Evolutionary conservation across 257 asterid species (phyloP).

Genomic region (Solanum sitiens): DNA sequence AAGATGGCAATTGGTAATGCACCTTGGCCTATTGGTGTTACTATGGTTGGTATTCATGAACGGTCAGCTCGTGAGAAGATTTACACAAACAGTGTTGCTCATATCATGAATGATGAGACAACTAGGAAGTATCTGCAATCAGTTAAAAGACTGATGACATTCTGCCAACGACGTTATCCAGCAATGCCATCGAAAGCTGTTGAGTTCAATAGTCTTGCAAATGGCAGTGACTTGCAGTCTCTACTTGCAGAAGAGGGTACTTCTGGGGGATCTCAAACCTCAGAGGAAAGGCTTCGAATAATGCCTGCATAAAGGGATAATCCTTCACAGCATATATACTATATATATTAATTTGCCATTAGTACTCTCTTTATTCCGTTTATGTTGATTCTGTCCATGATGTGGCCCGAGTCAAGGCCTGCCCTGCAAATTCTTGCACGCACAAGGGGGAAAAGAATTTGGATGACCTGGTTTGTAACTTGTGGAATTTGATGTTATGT

Average conservation of each 20-base stretch:
- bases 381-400: neutral
- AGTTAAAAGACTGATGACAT: slow-evolving; percentile 83
- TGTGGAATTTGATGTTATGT: neutral
- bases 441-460: neutral
- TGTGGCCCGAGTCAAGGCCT: neutral
- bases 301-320: slow-evolving; percentile 34
- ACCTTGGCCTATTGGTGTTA: slow-evolving; percentile 99
- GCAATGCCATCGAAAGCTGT: slow-evolving; percentile 94
- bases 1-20: slow-evolving; percentile 92
- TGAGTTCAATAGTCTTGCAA: slow-evolving; percentile 94
- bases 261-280: slow-evolving; percentile 20
- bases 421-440: neutral
- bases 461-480: neutral
- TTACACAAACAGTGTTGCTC: slow-evolving; percentile 94
- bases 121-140: slow-evolving; percentile 94
- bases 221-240: slow-evolving; percentile 92
- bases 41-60: slow-evolving; percentile 99
- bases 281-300: slow-evolving; percentile 58
- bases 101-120: slow-evolving; percentile 98
- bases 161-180: slow-evolving; percentile 86
- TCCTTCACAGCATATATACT: neutral
- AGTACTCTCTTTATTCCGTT: neutral
- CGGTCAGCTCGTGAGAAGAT: slow-evolving; percentile 99
- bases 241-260: slow-evolving; percentile 65
- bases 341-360: neutral